A percentile compares a stretch with the other conserved stretches of the same genome.
These are phyloP conservation scores for Coemansia sp. DNA, from an alignment of 192 early-diverging fungal species.

Conservation along the genomic window DNA sequence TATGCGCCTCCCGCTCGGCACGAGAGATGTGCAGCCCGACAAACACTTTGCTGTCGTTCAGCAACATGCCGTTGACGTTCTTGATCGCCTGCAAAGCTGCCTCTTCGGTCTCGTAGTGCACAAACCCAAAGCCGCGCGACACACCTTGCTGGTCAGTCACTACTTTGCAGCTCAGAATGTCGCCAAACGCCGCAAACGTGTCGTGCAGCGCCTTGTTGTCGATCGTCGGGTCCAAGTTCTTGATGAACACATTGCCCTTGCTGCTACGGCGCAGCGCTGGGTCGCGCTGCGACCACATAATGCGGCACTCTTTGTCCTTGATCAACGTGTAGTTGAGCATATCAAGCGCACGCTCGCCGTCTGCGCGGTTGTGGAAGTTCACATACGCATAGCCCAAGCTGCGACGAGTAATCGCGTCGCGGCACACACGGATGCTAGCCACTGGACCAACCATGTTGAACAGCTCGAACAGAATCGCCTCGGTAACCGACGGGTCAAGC, in stretches of 20 bases:
- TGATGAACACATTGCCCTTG: slow-evolving; percentile 98
- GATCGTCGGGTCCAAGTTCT: slow-evolving; percentile 96
- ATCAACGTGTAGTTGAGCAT: slow-evolving; percentile 93
- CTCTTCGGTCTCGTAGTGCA: slow-evolving; percentile 96
- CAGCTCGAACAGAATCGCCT: slow-evolving; percentile 96
- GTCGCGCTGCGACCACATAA: slow-evolving; percentile 99
- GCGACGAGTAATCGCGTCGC: slow-evolving; percentile 95
- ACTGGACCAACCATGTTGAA: slow-evolving; percentile 95
- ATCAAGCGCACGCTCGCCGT: slow-evolving; percentile 89
- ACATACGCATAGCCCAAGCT: slow-evolving; percentile 98
- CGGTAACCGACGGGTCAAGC: slow-evolving; percentile 93
- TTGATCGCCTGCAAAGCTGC: slow-evolving; percentile 94
- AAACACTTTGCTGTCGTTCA: slow-evolving; percentile 97
- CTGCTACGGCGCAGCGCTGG: slow-evolving; percentile 89
- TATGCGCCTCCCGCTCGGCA: slow-evolving; percentile 88
- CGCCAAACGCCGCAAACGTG: slow-evolving; percentile 96
- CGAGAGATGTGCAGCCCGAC: slow-evolving; percentile 91
- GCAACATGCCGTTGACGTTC: slow-evolving; percentile 98
- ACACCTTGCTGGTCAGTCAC: slow-evolving; percentile 72
- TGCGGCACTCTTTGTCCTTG: slow-evolving; percentile 94
- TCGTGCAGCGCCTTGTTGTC: slow-evolving; percentile 99
- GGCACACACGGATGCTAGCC: slow-evolving; percentile 95
- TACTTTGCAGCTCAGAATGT: slow-evolving; percentile 97
- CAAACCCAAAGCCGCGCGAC: slow-evolving; percentile 96
- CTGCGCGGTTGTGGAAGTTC: slow-evolving; percentile 91